These are phyloP conservation scores for Diplodia corticola DNA, from an alignment of 2,329 filamentous ascomycete species.

Conservation along the genomic window DNA sequence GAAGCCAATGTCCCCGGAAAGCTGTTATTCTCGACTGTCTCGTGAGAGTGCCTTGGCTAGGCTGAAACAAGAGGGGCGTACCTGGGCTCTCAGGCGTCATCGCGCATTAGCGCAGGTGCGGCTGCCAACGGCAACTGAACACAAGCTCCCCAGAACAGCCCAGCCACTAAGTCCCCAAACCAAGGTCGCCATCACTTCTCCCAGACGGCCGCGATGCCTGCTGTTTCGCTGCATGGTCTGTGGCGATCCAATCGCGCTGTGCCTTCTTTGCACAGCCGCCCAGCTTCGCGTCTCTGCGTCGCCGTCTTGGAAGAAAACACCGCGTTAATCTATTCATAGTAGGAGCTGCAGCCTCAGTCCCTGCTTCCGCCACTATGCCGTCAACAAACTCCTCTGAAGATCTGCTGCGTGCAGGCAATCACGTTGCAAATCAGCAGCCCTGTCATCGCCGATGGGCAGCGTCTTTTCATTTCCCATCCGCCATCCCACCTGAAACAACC, in stretches of 20 bases:
- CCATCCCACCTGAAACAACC: constrained; percentile 18
- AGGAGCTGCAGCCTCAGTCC: not conserved
- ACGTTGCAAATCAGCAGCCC: not conserved
- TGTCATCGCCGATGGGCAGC: constrained; percentile 6
- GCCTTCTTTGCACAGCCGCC: not conserved
- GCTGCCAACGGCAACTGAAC: not conserved
- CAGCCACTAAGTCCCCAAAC: not conserved
- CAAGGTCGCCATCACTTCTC: not conserved
- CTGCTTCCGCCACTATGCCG: not conserved
- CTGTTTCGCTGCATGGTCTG: not conserved
- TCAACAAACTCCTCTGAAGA: not conserved
- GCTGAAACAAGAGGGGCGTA: not conserved
- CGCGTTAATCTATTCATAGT: not conserved
- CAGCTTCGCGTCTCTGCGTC: not conserved
- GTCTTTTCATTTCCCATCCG: constrained; percentile 1
- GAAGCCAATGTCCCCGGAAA: not conserved
- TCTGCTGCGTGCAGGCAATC: not conserved
- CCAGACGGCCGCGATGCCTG: not conserved
- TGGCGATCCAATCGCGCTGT: not conserved
- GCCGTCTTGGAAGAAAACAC: constrained; percentile 5
- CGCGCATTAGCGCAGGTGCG: not conserved
- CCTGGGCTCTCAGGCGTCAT: not conserved
- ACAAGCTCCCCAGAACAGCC: not conserved
- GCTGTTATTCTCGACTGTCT: not conserved
- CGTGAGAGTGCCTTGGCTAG: not conserved